Evolutionary conservation across 2,329 filamentous ascomycete species (phyloP), one percentile per base, ranked within the genome.

Genomic region (Curvularia hawaiiensis): DNA sequence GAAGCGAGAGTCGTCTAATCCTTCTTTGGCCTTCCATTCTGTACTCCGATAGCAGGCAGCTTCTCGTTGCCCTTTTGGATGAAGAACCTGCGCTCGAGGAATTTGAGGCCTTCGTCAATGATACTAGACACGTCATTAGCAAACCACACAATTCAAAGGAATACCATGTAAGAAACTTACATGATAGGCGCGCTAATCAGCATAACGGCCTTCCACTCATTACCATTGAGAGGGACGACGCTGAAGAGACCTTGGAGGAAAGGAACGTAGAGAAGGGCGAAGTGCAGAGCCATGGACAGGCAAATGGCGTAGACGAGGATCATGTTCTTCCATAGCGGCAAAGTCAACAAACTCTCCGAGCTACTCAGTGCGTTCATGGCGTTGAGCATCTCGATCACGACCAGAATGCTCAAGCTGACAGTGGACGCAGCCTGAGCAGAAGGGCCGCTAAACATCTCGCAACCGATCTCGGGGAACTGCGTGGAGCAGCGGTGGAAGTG

Each of bases 301-400:
- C 85, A 83, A 73, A 99, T 97, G 61, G 95, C 96, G 70, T 96
- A 97, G 54, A 99, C 91, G 18, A 99, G 88, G 84, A 97, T 95
- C 89, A 97, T 95, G 81, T 99, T 99, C 74, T 94, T 87, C 94
- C 94, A 97, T n/a, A 99, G 82, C 10, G 93, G 94, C 61, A 99
- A 85, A 2, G 93, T 97, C 54, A 99, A 79, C 12, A 99, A 87
- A 16, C 91, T 96, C 79, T 99, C 95, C 77, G 91, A 96, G 0
- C 92, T 97, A 1, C 92, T 97, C 31, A 99, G 85, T 0, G 94
- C 95, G 75, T 99, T 99, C 90, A 98, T 94, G 68, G 95, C 95
- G 79, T 99, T 99, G 75, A 99, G 86, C 95, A 99, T 99, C 81
- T 99, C 95, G 72, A 99, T 98, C 59, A 97, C 92, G 45, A 99